Evolutionary conservation across 192 early-diverging fungal species (phyloP), one percentile per base, ranked within the genome.

Genomic region (Chytriomyces hyalinus): DNA sequence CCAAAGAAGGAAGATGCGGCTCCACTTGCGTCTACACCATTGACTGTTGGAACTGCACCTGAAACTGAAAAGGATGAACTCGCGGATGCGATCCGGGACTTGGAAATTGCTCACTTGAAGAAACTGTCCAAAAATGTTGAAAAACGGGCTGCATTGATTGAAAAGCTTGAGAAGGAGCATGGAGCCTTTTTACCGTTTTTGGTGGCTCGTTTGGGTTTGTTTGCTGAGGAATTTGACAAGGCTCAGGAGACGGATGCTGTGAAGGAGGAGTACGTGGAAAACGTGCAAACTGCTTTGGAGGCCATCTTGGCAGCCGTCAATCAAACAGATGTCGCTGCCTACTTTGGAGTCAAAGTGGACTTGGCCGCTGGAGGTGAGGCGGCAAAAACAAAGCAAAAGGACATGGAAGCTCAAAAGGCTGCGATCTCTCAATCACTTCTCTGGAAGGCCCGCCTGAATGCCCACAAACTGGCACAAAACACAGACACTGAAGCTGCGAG

Each of bases 31-130:
- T 66, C 22, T 70, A 82, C 22, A 10, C 73, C 73, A 10, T 64
- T 36, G 49, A 57, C 20, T 13, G 15, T 20, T 20, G 20, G 53
- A 13, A 8, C 28, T 65, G 47, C 44, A 20, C 60, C 78, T 49
- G 61, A 28, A 15, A 70, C 73, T n/a, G 13, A n/a, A 2, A 77
- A 81, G 53, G 66, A 78, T 15, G 77, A 84, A 44, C 73, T 84
- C 24, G 77, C 69, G 49, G 95, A 96, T 70, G 90, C 89, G 13
- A 80, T 95, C 47, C 85, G 94, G 24, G 93, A 95, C 79, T 76
- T 93, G 26, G 90, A 94, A 77, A 87, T 99, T 46, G 81, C 90
- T 4, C 90, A 90, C 83, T 72, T 98, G 61, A 94, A 93, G 82
- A 97, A 96, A 85, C 76, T 92, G 45, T 88, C 83, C 80, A 81